Evolutionary conservation across 225 moss, liverwort and hornwort species (phyloP).

Genomic region (Physcomitrium patens): DNA sequence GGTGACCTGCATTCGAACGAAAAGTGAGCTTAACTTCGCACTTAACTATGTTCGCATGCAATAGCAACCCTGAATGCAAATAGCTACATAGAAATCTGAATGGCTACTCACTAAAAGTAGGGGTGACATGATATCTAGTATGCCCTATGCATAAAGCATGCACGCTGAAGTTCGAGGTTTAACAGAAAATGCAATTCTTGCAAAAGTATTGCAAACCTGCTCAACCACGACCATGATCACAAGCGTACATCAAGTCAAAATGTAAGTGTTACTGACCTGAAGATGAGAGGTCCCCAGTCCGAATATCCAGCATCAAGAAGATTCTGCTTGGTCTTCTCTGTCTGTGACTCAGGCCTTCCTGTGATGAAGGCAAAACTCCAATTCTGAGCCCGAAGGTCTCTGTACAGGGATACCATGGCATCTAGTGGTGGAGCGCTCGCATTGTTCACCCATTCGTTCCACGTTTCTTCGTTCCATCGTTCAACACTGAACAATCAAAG

Average conservation of each 20-base stretch:
- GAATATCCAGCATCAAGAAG: constrained; percentile 71
- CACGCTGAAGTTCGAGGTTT: background rate
- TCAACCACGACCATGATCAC: background rate
- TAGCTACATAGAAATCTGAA: no score
- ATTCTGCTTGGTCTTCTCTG: constrained; percentile 62
- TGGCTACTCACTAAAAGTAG: no score
- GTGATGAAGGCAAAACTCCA: constrained; percentile 86
- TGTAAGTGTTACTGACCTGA: constrained; percentile 58
- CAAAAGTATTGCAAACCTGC: background rate
- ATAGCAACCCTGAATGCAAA: background rate
- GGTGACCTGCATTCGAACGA: constrained; percentile 38
- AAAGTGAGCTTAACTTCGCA: background rate
- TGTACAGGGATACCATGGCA: constrained; percentile 69
- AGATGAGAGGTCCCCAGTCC: constrained; percentile 64
- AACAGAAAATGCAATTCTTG: background rate
- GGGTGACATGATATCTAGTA: background rate
- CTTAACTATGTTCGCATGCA: background rate
- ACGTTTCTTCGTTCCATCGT: constrained; percentile 49
- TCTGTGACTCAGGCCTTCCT: constrained; percentile 75
- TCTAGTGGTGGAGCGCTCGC: constrained; percentile 63
- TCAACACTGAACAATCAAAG: constrained; percentile 54
- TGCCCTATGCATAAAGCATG: background rate
- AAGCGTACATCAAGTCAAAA: background rate
- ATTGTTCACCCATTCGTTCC: constrained; percentile 77
- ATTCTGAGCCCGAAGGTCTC: constrained; percentile 63